A percentile compares a stretch with the other conserved stretches of the same genome.
Conservation (phyloP, 495 filamentous ascomycete genomes). For the Choiromyces venosus region DNA sequence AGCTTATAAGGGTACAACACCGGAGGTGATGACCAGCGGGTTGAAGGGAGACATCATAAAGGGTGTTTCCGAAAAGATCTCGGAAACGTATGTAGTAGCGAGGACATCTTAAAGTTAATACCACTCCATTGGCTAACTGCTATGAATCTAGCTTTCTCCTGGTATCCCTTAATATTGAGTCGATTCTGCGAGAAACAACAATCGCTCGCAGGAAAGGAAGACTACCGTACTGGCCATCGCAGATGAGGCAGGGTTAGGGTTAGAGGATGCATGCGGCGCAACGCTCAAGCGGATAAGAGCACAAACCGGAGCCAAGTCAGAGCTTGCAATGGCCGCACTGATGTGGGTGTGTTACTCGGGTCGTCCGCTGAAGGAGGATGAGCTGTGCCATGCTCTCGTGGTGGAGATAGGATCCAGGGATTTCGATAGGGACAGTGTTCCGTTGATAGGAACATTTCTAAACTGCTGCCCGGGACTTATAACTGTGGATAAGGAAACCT, state of each 20-base stretch:
- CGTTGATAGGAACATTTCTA: not conserved
- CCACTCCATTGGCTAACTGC: not conserved
- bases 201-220: not conserved
- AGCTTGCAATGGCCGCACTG: not conserved
- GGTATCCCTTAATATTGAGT: not conserved
- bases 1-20: not conserved
- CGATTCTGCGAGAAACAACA: not conserved
- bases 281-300: not conserved
- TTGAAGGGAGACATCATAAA: not conserved
- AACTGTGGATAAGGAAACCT: slow-evolving; percentile 17
- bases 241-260: not conserved
- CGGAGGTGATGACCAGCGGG: not conserved
- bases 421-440: not conserved
- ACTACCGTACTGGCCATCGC: not conserved
- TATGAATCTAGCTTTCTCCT: not conserved
- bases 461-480: not conserved
- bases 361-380: not conserved
- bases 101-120: not conserved
- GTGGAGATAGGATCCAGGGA: not conserved
- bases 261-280: not conserved
- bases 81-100: not conserved
- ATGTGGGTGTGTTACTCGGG: not conserved
- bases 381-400: not conserved
- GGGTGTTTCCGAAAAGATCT: not conserved
- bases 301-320: not conserved